These are phyloP conservation scores for Pouteria campechiana DNA, from an alignment of 179 eudicot genomes.

Conservation along the genomic window DNA sequence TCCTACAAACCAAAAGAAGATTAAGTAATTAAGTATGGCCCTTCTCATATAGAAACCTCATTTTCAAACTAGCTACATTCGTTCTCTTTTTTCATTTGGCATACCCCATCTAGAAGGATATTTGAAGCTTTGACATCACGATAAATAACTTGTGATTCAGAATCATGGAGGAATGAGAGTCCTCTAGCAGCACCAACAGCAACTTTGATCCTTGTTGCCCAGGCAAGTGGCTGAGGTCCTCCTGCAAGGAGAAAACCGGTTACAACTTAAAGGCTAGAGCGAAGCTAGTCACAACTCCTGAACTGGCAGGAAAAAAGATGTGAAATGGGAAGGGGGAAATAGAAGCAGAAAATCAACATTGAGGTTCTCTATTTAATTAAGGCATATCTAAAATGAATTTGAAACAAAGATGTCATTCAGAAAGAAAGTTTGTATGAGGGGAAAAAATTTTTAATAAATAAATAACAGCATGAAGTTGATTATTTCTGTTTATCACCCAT, in stretches of 20 bases:
- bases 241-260: constrained; percentile 23
- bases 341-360: neutral
- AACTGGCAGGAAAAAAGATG: neutral
- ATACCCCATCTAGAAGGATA: constrained; percentile 79
- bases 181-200: constrained; percentile 93
- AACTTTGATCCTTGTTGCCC: constrained; percentile 85
- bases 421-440: too few relatives aligned
- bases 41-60: too few relatives aligned
- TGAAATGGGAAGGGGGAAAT: neutral
- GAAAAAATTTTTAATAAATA: too few relatives aligned
- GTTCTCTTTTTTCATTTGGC: neutral
- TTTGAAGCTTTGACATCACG: constrained; percentile 95
- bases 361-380: neutral
- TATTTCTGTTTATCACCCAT: too few relatives aligned
- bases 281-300: neutral
- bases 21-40: too few relatives aligned
- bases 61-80: neutral
- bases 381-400: too few relatives aligned
- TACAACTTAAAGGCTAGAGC: too few relatives aligned
- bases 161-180: constrained; percentile 77
- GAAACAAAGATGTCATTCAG: too few relatives aligned
- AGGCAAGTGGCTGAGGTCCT: constrained; percentile 78
- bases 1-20: constrained; percentile 37
- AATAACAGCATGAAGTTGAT: too few relatives aligned
- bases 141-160: constrained; percentile 72